phyloP scores from a whole-genome alignment of 73 alveolate genomes.

The Stentor roeselii region DNA sequence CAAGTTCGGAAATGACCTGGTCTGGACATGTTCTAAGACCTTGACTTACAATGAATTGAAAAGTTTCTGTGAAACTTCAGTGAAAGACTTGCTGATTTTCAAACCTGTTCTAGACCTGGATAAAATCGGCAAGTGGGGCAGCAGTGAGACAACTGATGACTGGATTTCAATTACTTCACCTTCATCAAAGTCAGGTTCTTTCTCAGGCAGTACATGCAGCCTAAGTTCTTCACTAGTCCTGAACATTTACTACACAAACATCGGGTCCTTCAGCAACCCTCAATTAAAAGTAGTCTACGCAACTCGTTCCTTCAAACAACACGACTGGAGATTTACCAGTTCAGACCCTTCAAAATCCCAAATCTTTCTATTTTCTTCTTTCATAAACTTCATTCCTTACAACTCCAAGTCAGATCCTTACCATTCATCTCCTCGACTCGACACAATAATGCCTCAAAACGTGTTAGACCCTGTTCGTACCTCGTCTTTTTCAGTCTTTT shows the following conservation, averaged over 20 bases:
- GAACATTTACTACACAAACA: not conserved
- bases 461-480: not conserved
- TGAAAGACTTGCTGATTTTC: too few species aligned
- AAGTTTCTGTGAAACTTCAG: not conserved
- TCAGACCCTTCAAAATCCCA: not conserved
- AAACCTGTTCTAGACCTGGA: too few species aligned
- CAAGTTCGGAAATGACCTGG: not conserved
- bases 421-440: not conserved
- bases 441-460: not conserved
- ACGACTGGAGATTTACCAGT: not conserved
- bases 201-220: not conserved
- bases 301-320: too few species aligned
- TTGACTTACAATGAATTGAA: not conserved
- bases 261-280: not conserved
- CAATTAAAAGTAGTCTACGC: not conserved
- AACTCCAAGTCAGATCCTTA: not conserved
- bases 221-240: not conserved
- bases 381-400: not conserved
- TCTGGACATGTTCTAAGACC: not conserved
- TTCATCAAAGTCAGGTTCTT: not conserved
- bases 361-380: too few species aligned
- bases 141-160: too few species aligned
- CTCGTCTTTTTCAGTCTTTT: too few species aligned
- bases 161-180: too few species aligned
- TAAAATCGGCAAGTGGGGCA: too few species aligned